Conservation (phyloP, 2,329 filamentous ascomycete species). For the Mycosphaerelloides madeirae region DNA sequence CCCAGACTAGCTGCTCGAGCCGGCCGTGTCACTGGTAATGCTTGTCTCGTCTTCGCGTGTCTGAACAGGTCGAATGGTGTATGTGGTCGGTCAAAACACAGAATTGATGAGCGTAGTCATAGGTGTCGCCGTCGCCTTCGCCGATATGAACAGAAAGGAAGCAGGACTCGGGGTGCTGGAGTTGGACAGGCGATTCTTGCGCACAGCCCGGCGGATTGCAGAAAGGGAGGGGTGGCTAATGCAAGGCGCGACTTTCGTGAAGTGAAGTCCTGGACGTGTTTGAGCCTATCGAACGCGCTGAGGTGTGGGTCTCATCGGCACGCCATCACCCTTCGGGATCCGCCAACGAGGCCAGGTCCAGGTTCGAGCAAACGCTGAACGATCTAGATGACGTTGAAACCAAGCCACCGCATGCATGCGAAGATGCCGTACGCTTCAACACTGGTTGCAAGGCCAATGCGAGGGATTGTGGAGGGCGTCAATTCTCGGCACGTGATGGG, state of each 20-base stretch:
- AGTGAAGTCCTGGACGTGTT: constrained; percentile 2
- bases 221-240: constrained; percentile 6
- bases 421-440: constrained; percentile 2
- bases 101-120: too few relatives aligned
- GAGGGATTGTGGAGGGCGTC: constrained; percentile 1
- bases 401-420: constrained; percentile 1
- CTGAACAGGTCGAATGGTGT: neutral
- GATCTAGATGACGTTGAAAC: constrained; percentile 7
- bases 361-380: constrained; percentile 1
- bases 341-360: constrained; percentile 1
- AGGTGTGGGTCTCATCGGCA: constrained; percentile 2
- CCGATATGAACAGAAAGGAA: too few relatives aligned
- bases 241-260: constrained; percentile 14
- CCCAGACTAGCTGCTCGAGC: constrained; percentile 5
- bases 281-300: constrained; percentile 8
- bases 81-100: neutral
- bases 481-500: constrained; percentile 3
- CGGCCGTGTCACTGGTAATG: neutral
- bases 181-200: constrained; percentile 1
- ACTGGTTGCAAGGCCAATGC: constrained; percentile 5
- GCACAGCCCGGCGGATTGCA: constrained; percentile 1
- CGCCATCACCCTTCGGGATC: constrained; percentile 1
- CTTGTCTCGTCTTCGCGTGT: neutral
- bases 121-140: too few relatives aligned
- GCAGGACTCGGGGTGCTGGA: neutral